Conservation (phyloP, 768 basidiomycete species). For the Podaxis mareebaensis region DNA sequence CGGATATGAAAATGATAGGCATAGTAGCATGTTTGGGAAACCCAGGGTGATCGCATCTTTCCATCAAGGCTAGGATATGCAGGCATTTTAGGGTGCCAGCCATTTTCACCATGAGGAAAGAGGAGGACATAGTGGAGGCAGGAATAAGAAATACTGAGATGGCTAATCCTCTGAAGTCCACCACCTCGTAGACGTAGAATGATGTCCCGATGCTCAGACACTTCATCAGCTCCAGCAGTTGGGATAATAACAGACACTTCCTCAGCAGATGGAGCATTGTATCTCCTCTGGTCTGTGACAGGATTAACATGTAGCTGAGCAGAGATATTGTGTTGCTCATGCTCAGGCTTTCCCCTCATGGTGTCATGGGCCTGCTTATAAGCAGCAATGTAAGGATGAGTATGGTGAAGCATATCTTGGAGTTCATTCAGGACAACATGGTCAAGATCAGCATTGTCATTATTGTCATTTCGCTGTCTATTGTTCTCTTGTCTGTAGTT, state of each 20-base stretch:
- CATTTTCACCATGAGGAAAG: conserved; percentile 40
- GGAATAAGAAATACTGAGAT: conserved; percentile 35
- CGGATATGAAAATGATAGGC: conserved; percentile 6
- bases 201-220: conserved; percentile 31
- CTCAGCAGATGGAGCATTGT: conserved; percentile 42
- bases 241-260: conserved; percentile 41
- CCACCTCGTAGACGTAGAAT: conserved; percentile 26
- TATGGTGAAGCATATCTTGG: conserved; percentile 16
- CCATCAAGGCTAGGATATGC: background rate
- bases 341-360: background rate
- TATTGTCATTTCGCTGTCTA: background rate
- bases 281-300: conserved; percentile 32
- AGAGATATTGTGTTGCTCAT: background rate
- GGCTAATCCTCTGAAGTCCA: conserved; percentile 30
- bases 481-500: background rate
- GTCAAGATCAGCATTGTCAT: background rate
- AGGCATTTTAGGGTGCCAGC: conserved; percentile 49
- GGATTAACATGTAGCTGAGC: conserved; percentile 20
- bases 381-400: conserved; percentile 12
- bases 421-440: conserved; percentile 9
- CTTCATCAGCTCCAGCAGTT: conserved; percentile 24
- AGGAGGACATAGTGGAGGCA: conserved; percentile 45
- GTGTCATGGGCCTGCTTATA: conserved; percentile 20
- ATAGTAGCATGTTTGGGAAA: background rate
- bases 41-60: conserved; percentile 36